A percentile compares a stretch with the other conserved stretches of the same genome.
Conservation (phyloP, 192 early-diverging fungal genomes). For the Anaeromyces robustus region DNA sequence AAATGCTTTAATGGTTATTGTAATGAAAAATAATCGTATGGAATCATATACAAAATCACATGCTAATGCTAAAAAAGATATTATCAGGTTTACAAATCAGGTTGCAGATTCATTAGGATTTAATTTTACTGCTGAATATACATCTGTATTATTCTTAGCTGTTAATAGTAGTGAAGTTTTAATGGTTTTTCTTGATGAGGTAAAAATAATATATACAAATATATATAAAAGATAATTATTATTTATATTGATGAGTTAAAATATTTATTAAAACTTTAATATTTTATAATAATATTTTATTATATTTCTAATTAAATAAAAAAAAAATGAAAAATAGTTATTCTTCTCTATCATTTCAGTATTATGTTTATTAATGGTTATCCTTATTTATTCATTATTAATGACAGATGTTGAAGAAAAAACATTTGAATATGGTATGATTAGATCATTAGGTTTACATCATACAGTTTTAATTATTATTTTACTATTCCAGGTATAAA, state of each 20-base stretch:
- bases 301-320: no score
- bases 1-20: conserved; percentile 8
- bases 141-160: conserved; percentile 6
- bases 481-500: conserved; percentile 9
- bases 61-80: not conserved
- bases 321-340: no score
- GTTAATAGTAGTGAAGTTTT: conserved; percentile 11
- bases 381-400: conserved; percentile 17
- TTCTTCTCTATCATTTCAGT: conserved; percentile 13
- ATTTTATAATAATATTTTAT: not conserved
- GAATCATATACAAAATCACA: conserved; percentile 1
- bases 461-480: conserved; percentile 8
- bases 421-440: conserved; percentile 20
- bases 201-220: not conserved
- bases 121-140: conserved; percentile 4
- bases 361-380: conserved; percentile 5
- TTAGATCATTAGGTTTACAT: conserved; percentile 11
- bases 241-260: no score
- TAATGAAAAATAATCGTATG: conserved; percentile 5
- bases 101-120: conserved; percentile 6
- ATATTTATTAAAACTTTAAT: no score
- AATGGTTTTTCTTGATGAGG: conserved; percentile 10
- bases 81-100: conserved; percentile 10
- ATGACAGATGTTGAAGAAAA: conserved; percentile 17
- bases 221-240: no score